Evolutionary conservation across 2,329 filamentous ascomycete genomes (phyloP).

Genomic region (Alternaria rosae): DNA sequence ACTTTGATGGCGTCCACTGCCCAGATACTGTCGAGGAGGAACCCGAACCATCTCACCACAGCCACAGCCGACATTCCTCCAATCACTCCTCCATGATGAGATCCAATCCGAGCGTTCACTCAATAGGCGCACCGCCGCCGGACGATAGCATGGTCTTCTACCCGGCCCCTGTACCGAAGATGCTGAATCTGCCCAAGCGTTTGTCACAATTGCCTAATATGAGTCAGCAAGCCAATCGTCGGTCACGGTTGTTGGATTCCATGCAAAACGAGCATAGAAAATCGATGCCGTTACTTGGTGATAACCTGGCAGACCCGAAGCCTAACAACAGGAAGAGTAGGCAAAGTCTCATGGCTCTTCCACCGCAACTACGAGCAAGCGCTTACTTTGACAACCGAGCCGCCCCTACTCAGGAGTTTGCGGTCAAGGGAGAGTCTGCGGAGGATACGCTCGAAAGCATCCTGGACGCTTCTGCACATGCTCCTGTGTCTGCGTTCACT

Average conservation of each 20-base stretch:
- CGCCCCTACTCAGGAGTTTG: conserved; percentile 61
- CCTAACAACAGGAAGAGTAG: conserved; percentile 41
- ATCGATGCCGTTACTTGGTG: conserved; percentile 50
- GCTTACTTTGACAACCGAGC: conserved; percentile 79
- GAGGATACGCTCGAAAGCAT: conserved; percentile 90
- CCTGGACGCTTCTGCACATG: conserved; percentile 84
- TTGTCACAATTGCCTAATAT: conserved; percentile 76
- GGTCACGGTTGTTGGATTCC: conserved; percentile 74
- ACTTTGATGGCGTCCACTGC: conserved; percentile 84
- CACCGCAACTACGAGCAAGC: conserved; percentile 87
- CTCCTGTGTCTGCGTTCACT: conserved; percentile 89
- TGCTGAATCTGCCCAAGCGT: conserved; percentile 90
- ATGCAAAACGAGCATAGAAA: conserved; percentile 65
- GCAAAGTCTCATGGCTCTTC: conserved; percentile 64
- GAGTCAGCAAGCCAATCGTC: conserved; percentile 70
- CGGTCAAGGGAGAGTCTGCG: conserved; percentile 77
- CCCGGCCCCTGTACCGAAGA: conserved; percentile 89
- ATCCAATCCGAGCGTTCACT: conserved; percentile 25
- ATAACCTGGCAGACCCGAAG: conserved; percentile 11
- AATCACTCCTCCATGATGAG: conserved; percentile 56
- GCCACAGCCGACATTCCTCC: conserved; percentile 35
- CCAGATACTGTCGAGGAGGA: conserved; percentile 56
- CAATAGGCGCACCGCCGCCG: conserved; percentile 58
- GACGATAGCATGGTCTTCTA: conserved; percentile 91
- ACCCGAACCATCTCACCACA: conserved; percentile 31